A percentile compares a stretch with the other conserved stretches of the same genome.
These are phyloP conservation scores for Furcasterigmium sp. DNA, from an alignment of 2,329 filamentous ascomycete species.

Conservation along the genomic window DNA sequence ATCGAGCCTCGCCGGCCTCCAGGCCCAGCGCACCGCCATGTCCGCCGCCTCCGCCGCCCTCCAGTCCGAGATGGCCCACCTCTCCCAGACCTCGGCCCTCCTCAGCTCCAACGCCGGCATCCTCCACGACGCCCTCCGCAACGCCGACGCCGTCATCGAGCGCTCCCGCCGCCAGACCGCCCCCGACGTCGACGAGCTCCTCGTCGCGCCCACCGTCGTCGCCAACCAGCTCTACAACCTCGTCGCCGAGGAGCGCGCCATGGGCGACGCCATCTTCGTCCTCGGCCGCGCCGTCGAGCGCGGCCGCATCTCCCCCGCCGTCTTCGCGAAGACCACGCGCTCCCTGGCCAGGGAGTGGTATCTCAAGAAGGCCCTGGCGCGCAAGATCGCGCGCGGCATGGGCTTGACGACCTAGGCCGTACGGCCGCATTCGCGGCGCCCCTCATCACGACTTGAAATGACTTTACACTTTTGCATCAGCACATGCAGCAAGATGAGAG, in stretches of 20 bases:
- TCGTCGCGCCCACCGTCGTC: constrained; percentile 91
- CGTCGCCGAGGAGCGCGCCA: constrained; percentile 81
- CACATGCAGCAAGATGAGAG: too few relatives aligned
- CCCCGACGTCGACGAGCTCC: constrained; percentile 80
- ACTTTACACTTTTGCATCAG: too few relatives aligned
- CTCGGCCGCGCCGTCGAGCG: constrained; percentile 69
- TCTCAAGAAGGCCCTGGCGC: constrained; percentile 73
- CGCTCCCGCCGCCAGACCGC: constrained; percentile 63
- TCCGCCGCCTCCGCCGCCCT: constrained; percentile 62
- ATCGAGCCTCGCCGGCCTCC: constrained; percentile 67
- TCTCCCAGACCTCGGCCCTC: constrained; percentile 65
- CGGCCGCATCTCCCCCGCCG: constrained; percentile 64
- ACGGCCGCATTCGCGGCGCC: too few relatives aligned
- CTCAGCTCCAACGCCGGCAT: constrained; percentile 74
- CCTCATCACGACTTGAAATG: too few relatives aligned
- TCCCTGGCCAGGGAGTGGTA: constrained; percentile 75
- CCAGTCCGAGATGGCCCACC: constrained; percentile 65
- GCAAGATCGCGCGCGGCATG: constrained; percentile 74
- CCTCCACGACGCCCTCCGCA: constrained; percentile 68
- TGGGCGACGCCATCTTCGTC: constrained; percentile 83
- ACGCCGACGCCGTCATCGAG: constrained; percentile 73
- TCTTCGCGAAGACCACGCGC: constrained; percentile 74
- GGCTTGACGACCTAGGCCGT: constrained; percentile 49
- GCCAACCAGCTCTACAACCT: constrained; percentile 87
- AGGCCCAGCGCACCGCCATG: constrained; percentile 76